These are phyloP conservation scores for Syncephalis plumigaleata DNA, from an alignment of 371 early-diverging fungal species.

Conservation along the genomic window DNA sequence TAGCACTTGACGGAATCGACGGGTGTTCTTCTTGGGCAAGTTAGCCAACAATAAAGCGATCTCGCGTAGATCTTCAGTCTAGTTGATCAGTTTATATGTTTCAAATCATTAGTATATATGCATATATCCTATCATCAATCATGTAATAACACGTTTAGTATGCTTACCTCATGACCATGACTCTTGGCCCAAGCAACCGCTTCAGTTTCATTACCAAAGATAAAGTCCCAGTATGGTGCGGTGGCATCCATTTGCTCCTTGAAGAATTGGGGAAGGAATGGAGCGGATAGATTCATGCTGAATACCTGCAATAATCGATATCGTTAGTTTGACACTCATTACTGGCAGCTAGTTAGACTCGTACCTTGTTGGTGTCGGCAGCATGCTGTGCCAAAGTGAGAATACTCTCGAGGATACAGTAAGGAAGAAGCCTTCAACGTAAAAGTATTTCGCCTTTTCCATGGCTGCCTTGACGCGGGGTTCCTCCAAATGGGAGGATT, in stretches of 20 bases:
- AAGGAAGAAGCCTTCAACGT: conserved; percentile 85
- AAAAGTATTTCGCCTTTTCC: conserved; percentile 74
- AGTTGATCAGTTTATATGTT: background rate
- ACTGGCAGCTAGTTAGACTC: background rate
- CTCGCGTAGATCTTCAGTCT: conserved; percentile 45
- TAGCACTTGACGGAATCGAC: conserved; percentile 68
- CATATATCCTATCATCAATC: background rate
- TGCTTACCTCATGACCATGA: conserved; percentile 24
- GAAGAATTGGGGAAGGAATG: conserved; percentile 90
- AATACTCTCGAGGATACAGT: conserved; percentile 72
- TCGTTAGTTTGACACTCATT: background rate
- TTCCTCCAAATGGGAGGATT: conserved; percentile 43
- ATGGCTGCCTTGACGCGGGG: conserved; percentile 75
- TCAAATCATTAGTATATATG: conserved; percentile 8
- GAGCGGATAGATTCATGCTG: conserved; percentile 87
- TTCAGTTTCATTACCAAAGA: conserved; percentile 94
- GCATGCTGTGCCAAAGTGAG: conserved; percentile 77
- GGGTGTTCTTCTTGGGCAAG: conserved; percentile 56
- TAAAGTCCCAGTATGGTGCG: conserved; percentile 67
- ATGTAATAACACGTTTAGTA: background rate
- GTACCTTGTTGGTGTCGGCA: conserved; percentile 41
- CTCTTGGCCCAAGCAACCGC: conserved; percentile 65
- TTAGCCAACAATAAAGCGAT: conserved; percentile 67
- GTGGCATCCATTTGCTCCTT: conserved; percentile 56
- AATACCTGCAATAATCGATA: conserved; percentile 33